Conservation (phyloP, 306 rosid species). For the Quercus agrifolia region DNA sequence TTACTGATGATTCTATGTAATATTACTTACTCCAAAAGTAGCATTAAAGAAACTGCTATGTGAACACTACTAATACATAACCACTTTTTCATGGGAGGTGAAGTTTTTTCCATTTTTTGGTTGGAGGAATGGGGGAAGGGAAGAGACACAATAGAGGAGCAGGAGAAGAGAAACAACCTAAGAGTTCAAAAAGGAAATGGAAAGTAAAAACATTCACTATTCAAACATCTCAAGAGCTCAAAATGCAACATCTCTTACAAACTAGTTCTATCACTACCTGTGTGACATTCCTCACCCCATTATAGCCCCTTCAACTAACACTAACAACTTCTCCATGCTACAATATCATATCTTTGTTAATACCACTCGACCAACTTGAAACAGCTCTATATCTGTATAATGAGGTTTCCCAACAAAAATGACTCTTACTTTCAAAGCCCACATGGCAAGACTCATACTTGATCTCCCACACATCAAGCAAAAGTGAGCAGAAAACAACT, state of each 20-base stretch:
- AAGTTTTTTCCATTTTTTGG: background rate
- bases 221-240: background rate
- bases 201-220: background rate
- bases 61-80: background rate
- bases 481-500: no score
- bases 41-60: background rate
- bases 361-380: no score
- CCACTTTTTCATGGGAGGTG: background rate
- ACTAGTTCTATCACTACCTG: background rate
- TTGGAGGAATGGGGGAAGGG: no score
- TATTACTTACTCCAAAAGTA: background rate
- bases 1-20: background rate
- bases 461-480: no score
- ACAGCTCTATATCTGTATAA: no score
- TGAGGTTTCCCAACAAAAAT: no score
- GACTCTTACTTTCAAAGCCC: no score
- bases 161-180: no score
- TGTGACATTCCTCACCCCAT: background rate
- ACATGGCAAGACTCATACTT: no score
- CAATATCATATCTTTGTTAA: background rate
- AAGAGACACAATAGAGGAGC: background rate
- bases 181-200: no score
- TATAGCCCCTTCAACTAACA: no score
- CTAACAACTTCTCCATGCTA: background rate
- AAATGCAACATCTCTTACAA: background rate